A percentile compares a stretch with the other conserved stretches of the same genome.
phyloP scores from a whole-genome alignment of 2,329 filamentous ascomycete genomes.

The Ampelomyces quisqualis region DNA sequence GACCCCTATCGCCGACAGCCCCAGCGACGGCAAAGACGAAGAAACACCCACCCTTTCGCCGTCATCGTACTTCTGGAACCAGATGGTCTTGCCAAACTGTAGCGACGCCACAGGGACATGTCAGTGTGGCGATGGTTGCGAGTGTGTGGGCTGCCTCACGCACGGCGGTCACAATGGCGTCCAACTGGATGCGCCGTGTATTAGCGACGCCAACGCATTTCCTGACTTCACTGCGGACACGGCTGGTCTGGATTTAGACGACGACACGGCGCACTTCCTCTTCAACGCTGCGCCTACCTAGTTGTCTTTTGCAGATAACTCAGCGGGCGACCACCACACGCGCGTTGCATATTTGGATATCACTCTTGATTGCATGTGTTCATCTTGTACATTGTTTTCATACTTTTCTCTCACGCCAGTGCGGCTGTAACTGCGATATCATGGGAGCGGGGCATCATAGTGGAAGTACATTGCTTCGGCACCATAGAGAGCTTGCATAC shows the following conservation, averaged over 20 bases:
- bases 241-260: slow-evolving; percentile 7
- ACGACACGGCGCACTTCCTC: slow-evolving; percentile 2
- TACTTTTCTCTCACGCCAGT: slow-evolving; percentile 1
- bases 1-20: slow-evolving; percentile 28
- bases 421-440: slow-evolving; percentile 1
- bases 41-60: slow-evolving; percentile 41
- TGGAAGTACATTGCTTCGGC: not conserved
- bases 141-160: slow-evolving; percentile 55
- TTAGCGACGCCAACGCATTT: slow-evolving; percentile 18
- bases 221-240: slow-evolving; percentile 13
- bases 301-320: not conserved
- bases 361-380: not conserved
- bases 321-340: no score
- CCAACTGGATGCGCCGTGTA: slow-evolving; percentile 28
- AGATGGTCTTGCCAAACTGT: slow-evolving; percentile 46
- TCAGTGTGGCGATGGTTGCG: slow-evolving; percentile 55
- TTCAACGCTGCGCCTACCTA: not conserved
- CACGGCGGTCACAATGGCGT: slow-evolving; percentile 54
- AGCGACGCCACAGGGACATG: slow-evolving; percentile 53
- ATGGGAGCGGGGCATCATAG: not conserved
- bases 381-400: not conserved
- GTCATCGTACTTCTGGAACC: slow-evolving; percentile 42
- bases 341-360: not conserved
- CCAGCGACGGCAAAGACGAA: slow-evolving; percentile 34
- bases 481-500: not conserved